Evolutionary conservation across 768 basidiomycete species (phyloP).

Genomic region (Tephrocybe rancida): DNA sequence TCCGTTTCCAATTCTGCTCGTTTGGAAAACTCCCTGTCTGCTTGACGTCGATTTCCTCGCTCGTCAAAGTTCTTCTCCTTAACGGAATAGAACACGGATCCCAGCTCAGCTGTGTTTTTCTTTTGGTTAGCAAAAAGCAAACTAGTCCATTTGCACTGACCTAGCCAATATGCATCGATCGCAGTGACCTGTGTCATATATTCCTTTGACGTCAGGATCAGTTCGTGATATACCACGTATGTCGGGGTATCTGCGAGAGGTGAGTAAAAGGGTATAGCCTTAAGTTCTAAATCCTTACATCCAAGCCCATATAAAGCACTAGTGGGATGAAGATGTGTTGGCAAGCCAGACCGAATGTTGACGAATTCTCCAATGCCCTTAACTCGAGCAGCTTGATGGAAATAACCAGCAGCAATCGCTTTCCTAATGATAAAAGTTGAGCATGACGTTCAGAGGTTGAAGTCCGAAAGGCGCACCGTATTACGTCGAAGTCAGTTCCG

Average conservation of each 20-base stretch:
- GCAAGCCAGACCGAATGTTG: slow-evolving; percentile 92
- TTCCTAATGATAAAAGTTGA: slow-evolving; percentile 54
- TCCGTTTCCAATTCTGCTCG: slow-evolving; percentile 90
- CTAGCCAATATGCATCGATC: slow-evolving; percentile 97
- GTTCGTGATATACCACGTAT: slow-evolving; percentile 96
- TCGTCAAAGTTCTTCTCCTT: slow-evolving; percentile 98
- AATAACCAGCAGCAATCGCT: slow-evolving; percentile 97
- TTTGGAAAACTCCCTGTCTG: slow-evolving; percentile 90
- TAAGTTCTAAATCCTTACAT: slow-evolving; percentile 53
- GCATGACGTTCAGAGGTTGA: neutral
- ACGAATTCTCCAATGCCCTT: slow-evolving; percentile 99
- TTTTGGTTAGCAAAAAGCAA: neutral
- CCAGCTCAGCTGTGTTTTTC: slow-evolving; percentile 75
- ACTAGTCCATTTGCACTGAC: slow-evolving; percentile 40
- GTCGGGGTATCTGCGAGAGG: slow-evolving; percentile 79
- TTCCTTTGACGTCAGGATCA: slow-evolving; percentile 93
- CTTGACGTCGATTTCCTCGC: slow-evolving; percentile 70
- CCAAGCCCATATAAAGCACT: slow-evolving; percentile 96
- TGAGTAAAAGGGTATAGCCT: slow-evolving; percentile 10
- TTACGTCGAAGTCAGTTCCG: slow-evolving; percentile 93
- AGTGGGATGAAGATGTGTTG: slow-evolving; percentile 95
- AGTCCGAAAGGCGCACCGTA: slow-evolving; percentile 45
- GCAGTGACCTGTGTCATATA: slow-evolving; percentile 99
- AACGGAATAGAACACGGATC: slow-evolving; percentile 96
- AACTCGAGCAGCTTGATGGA: slow-evolving; percentile 97